Evolutionary conservation across 352 stramenopile species (phyloP), one percentile per base, ranked within the genome.

Genomic region (Lagenidium giganteum): DNA sequence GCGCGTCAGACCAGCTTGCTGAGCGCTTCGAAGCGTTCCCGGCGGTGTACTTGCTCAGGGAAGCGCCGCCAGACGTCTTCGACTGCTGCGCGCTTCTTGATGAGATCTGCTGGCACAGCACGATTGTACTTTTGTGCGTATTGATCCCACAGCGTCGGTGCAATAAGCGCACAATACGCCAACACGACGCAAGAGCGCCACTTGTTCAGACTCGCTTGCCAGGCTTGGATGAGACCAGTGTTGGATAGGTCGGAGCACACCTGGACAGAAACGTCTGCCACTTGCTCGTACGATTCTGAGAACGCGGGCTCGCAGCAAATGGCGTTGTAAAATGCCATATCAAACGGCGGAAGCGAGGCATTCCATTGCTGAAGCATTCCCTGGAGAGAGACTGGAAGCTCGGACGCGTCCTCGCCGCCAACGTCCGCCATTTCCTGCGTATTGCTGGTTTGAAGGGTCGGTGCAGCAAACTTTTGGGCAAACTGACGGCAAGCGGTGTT

Each of bases 241-340:
- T 85, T 54, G 4, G 14, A 43, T 2, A 68, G 70, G 18, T 51
- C 28, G 40, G 80, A 64, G 26, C 61, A 63, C 3, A 79, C 54
- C 38, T 51, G 56, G 3, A 52, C 47, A 2, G 80, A 92, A 9
- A 74, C 46, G 27, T 86, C 67, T 39, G 89, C 76, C 0, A 92
- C 62, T 24, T 71, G 46, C 29, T 86, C 58, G 43, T 89, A 92
- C 16, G 57, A 52, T 5, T 46, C 39, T 39, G 72, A 56, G 48
- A 92, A 88, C 3, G 71, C 60, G 22, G 74, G 62, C 39, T 92
- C 80, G 46, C 80, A 92, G 32, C 70, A 92, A 27, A 92, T 42
- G 4, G 74, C 74, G 31, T 78, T 69, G 63, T 92, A 92, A 33
- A 92, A 90, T 4, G 63, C 49, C 40, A 67, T 67, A 43, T 92